Evolutionary conservation across 1,139 yeast genomes (phyloP).

Genomic region (Citeromyces siamensis): DNA sequence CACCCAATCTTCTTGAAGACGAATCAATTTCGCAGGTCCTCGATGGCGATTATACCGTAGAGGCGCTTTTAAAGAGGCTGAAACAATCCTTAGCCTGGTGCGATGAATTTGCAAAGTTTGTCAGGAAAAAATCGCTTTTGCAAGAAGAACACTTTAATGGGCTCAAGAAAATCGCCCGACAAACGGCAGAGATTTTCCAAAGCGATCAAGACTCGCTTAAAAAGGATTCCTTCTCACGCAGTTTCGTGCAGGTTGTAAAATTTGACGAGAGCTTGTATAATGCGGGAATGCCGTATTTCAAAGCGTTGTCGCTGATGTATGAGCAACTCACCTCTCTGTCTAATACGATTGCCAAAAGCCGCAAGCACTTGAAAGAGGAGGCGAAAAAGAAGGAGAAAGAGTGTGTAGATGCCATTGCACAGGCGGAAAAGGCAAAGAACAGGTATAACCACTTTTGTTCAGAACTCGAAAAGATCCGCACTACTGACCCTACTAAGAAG

Average conservation of each 20-base stretch:
- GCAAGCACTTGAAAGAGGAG: slow-evolving; percentile 74
- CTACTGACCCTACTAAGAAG: slow-evolving; percentile 76
- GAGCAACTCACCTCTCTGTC: slow-evolving; percentile 74
- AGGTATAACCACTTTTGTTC: slow-evolving; percentile 75
- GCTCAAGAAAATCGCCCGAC: slow-evolving; percentile 50
- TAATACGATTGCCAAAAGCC: slow-evolving; percentile 51
- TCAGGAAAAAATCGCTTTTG: slow-evolving; percentile 65
- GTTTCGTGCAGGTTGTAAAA: slow-evolving; percentile 57
- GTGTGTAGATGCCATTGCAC: slow-evolving; percentile 64
- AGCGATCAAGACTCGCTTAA: slow-evolving; percentile 33
- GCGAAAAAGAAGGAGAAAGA: slow-evolving; percentile 75
- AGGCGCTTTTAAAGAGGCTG: slow-evolving; percentile 54
- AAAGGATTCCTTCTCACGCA: slow-evolving; percentile 56
- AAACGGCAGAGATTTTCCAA: slow-evolving; percentile 40
- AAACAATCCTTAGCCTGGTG: slow-evolving; percentile 74
- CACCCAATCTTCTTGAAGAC: slow-evolving; percentile 26
- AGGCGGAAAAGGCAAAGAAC: slow-evolving; percentile 81
- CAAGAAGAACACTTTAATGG: slow-evolving; percentile 76
- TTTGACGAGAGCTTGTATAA: slow-evolving; percentile 61
- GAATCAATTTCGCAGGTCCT: slow-evolving; percentile 34
- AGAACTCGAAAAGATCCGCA: slow-evolving; percentile 73
- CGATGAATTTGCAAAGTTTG: slow-evolving; percentile 71
- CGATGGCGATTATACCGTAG: slow-evolving; percentile 49
- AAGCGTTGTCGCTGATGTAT: slow-evolving; percentile 72
- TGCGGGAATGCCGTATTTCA: slow-evolving; percentile 68